Base-by-base conservation (phyloP, 2,329 filamentous ascomycete species). In the Fusarium sp. region DNA sequence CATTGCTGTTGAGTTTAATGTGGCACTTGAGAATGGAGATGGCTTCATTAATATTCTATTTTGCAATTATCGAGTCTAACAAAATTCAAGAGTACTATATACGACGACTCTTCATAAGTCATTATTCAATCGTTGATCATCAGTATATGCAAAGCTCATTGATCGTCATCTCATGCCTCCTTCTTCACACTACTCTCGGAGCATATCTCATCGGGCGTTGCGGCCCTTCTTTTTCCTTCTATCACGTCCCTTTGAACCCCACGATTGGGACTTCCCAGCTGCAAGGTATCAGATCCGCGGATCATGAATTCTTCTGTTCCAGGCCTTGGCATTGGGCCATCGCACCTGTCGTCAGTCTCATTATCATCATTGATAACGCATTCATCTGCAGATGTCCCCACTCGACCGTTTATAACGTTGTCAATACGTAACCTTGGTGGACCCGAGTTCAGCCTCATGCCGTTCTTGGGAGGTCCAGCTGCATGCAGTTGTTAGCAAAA, bases 401-500 rank as follows among this genome's bases (percentile, higher is more conserved):
- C 62, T 38, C 80, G 74, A 45, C 73, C 73, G 57, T 81, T 81
- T 68, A 81, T 80, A 44, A 81, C 72, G 53, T 81, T 81, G 73
- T 81, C 80, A 57, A 81, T 81, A 7, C 80, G 77, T 16, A 81
- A 70, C 16, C 80, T 78, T 3, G 80, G 80, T 18, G 80, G 80
- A 1, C 80, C 80, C 2, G 80, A 80, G 44, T 80, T 80, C 20
- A 81, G 73, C 22, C 71, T 73, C 43, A 75, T 73, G 24, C 79
- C 79, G 34, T 81, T 81, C 67, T 80, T 80, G 12, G 78, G 80
- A 16, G 80, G 80, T 6, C 80, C 80, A 53, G 80, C 79, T 81
- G 54, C 42, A 44, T 47, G 27, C 49, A 44, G 20, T 4, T 38
- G 70, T 79, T 53, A 79, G 77, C 30, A 58, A 29, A 40, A 15